A percentile compares a stretch with the other conserved stretches of the same genome.
Conservation (phyloP, 2,329 filamentous ascomycete species). For the Phialocephala subalpina region DNA sequence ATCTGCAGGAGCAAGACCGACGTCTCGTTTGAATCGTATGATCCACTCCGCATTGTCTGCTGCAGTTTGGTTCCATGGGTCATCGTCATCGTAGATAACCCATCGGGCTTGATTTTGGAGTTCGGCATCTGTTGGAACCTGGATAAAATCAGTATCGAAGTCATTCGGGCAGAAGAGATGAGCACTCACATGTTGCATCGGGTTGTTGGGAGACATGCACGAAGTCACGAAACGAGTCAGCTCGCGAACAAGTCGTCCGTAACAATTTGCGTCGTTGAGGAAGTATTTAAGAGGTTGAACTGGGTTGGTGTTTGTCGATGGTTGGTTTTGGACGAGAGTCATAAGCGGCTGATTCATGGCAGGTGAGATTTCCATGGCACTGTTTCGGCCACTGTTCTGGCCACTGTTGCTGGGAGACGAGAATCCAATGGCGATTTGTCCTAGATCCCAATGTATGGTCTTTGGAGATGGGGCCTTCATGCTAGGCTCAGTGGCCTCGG, state of each 20-base stretch:
- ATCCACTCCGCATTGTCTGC: constrained; percentile 72
- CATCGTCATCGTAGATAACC: constrained; percentile 70
- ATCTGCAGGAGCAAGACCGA: constrained; percentile 57
- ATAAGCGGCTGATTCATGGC: constrained; percentile 30
- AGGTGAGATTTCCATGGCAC: constrained; percentile 7
- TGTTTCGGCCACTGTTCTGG: constrained; percentile 2
- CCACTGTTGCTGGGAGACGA: constrained; percentile 20
- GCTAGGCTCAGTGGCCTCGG: constrained; percentile 21
- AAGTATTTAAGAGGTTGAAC: constrained; percentile 50
- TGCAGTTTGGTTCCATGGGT: constrained; percentile 70
- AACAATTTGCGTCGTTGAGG: constrained; percentile 68
- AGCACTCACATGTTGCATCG: constrained; percentile 55
- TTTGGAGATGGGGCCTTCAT: constrained; percentile 26
- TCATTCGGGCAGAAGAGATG: not conserved
- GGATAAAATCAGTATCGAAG: constrained; percentile 8
- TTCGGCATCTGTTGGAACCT: constrained; percentile 64
- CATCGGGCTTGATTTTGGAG: constrained; percentile 70
- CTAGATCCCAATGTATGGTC: constrained; percentile 41
- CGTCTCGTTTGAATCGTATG: constrained; percentile 66
- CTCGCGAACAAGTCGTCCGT: constrained; percentile 61
- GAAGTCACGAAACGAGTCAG: constrained; percentile 60
- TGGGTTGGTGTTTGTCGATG: constrained; percentile 41
- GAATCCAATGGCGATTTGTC: constrained; percentile 27
- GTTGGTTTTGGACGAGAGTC: constrained; percentile 35
- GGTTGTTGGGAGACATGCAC: constrained; percentile 66